These are phyloP conservation scores for Vitis riparia DNA, from an alignment of 164 flowering plant genomes.

Conservation along the genomic window DNA sequence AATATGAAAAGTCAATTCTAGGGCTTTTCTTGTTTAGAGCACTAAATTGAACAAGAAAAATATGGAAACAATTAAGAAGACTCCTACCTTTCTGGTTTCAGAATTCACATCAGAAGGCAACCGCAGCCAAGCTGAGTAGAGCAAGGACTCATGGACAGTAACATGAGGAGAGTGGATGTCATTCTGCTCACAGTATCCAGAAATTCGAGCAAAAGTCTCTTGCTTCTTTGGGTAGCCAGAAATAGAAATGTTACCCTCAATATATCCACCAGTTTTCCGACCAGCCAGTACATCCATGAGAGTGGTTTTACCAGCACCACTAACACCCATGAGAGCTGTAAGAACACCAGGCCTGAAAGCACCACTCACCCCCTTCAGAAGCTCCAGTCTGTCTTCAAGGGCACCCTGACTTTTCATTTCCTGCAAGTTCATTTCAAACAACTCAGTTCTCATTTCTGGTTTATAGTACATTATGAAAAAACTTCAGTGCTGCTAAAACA, in stretches of 20 bases:
- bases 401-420: conserved; percentile 65
- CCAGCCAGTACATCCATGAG: conserved; percentile 71
- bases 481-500: not conserved
- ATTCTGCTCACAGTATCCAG: conserved; percentile 63
- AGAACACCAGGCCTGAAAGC: conserved; percentile 74
- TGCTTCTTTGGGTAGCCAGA: conserved; percentile 66
- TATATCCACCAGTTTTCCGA: conserved; percentile 65
- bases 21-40: no score
- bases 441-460: not conserved
- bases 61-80: not conserved
- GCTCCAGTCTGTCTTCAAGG: conserved; percentile 45
- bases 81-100: conserved; percentile 37
- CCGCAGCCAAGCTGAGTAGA: conserved; percentile 66
- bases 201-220: conserved; percentile 60
- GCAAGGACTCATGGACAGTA: conserved; percentile 57
- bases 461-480: not conserved
- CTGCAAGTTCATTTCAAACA: conserved; percentile 26
- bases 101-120: conserved; percentile 33
- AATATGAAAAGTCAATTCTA: no score
- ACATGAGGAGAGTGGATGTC: conserved; percentile 66
- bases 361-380: conserved; percentile 64
- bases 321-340: conserved; percentile 74
- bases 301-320: conserved; percentile 79
- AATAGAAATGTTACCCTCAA: conserved; percentile 47
- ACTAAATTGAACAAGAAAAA: no score